phyloP scores from a whole-genome alignment of 257 asterid species.

The Forsythia viridissima region DNA sequence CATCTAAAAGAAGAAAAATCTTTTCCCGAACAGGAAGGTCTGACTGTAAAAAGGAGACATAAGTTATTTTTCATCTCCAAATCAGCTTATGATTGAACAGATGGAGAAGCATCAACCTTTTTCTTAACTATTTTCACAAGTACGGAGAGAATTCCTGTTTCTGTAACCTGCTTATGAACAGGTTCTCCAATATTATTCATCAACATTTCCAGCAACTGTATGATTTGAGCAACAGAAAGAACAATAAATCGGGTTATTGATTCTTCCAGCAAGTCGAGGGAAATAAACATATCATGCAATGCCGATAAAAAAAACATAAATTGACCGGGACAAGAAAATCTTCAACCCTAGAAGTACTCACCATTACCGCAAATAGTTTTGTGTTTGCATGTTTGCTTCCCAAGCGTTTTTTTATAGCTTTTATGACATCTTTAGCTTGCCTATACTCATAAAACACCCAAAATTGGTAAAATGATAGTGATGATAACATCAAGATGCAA shows the following conservation, averaged over 20 bases:
- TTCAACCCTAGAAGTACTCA: conserved; percentile 36
- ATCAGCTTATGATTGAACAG: conserved; percentile 11
- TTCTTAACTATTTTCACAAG: conserved; percentile 94
- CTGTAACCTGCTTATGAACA: conserved; percentile 88
- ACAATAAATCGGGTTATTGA: conserved; percentile 7
- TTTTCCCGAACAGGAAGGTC: conserved; percentile 83
- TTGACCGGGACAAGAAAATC: not conserved
- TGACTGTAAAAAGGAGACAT: conserved; percentile 47
- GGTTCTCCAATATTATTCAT: conserved; percentile 93
- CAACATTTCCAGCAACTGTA: conserved; percentile 95
- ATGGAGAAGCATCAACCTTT: conserved; percentile 52
- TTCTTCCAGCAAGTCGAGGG: conserved; percentile 2
- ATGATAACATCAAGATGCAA: conserved; percentile 15
- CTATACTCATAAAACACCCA: conserved; percentile 32
- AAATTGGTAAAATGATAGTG: not conserved
- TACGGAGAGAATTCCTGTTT: conserved; percentile 66
- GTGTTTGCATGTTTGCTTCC: conserved; percentile 66
- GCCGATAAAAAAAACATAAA: not conserved
- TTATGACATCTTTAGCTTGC: conserved; percentile 82
- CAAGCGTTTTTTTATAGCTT: conserved; percentile 85
- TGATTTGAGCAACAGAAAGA: conserved; percentile 14
- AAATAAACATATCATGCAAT: not conserved
- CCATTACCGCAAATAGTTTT: conserved; percentile 73
- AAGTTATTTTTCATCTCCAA: conserved; percentile 14
- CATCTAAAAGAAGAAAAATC: conserved; percentile 90